Evolutionary conservation across 2,329 filamentous ascomycete genomes (phyloP).

Genomic region (Aspergillus texensis): DNA sequence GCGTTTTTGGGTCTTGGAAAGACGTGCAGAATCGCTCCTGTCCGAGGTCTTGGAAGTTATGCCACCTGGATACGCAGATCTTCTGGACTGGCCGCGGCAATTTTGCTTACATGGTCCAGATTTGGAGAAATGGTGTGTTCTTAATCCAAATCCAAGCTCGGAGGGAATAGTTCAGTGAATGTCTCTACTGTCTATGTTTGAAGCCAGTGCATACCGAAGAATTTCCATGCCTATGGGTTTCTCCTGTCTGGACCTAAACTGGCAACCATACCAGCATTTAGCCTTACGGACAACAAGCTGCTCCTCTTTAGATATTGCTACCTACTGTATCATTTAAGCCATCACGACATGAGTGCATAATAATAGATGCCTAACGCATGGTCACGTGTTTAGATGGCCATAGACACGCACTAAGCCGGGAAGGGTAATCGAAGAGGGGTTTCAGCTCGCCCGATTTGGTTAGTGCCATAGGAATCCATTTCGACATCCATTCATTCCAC

Average conservation of each 20-base stretch:
- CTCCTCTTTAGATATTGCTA: background rate
- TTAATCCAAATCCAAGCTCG: background rate
- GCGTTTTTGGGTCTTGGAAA: background rate
- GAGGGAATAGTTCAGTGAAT: background rate
- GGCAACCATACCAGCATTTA: background rate
- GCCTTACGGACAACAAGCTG: too few species aligned
- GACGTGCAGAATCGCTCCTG: background rate
- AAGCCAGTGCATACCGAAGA: background rate
- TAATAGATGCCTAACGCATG: background rate
- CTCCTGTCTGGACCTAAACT: background rate
- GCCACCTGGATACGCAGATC: background rate
- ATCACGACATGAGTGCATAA: background rate
- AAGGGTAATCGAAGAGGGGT: background rate
- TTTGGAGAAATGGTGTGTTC: background rate
- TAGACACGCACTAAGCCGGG: background rate
- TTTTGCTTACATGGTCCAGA: background rate
- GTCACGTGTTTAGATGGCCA: background rate
- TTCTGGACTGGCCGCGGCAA: background rate
- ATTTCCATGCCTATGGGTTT: background rate
- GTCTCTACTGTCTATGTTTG: background rate
- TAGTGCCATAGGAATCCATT: background rate
- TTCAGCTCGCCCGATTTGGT: background rate
- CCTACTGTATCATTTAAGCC: background rate
- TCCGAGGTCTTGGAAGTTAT: background rate
- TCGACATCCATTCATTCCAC: background rate